Percentiles rank a stretch among this genome's conserved stretches.
Evolutionary conservation across 2,329 filamentous ascomycete species (phyloP).

Genomic region (Ramularia collo-cygni): DNA sequence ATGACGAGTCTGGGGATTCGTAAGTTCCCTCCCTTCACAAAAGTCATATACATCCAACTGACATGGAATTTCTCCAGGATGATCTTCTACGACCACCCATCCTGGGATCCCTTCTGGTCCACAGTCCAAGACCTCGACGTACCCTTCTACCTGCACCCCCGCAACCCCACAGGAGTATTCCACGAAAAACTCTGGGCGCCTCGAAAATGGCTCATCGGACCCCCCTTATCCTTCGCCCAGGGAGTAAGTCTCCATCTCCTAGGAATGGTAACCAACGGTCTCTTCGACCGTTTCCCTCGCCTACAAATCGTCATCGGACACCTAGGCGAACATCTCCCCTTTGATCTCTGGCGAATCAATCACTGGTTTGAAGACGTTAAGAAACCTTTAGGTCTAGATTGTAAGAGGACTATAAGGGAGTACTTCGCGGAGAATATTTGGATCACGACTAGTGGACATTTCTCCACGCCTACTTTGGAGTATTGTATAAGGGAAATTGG

Average conservation of each 20-base stretch:
- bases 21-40: no score
- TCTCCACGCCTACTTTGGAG: constrained; percentile 47
- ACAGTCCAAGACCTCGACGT: constrained; percentile 54
- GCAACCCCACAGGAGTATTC: constrained; percentile 41
- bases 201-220: constrained; percentile 54
- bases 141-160: constrained; percentile 58
- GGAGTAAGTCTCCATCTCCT: constrained; percentile 54
- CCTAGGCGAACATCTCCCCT: constrained; percentile 45
- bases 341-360: constrained; percentile 43
- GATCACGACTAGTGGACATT: constrained; percentile 53
- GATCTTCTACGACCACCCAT: constrained; percentile 57
- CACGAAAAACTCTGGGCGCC: constrained; percentile 54
- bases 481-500: constrained; percentile 46
- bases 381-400: constrained; percentile 43
- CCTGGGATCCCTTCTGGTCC: constrained; percentile 58
- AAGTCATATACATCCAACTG: no score
- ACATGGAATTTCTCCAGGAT: constrained; percentile 42
- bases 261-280: constrained; percentile 45
- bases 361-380: constrained; percentile 51
- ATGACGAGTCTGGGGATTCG: constrained; percentile 49
- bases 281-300: constrained; percentile 44
- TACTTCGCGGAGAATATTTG: constrained; percentile 52
- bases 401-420: constrained; percentile 44
- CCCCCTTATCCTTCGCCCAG: constrained; percentile 53
- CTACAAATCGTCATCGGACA: constrained; percentile 44